Evolutionary conservation across 2,329 filamentous ascomycete species (phyloP), one percentile per base, ranked within the genome.

Genomic region (Triangularia verruculosa): DNA sequence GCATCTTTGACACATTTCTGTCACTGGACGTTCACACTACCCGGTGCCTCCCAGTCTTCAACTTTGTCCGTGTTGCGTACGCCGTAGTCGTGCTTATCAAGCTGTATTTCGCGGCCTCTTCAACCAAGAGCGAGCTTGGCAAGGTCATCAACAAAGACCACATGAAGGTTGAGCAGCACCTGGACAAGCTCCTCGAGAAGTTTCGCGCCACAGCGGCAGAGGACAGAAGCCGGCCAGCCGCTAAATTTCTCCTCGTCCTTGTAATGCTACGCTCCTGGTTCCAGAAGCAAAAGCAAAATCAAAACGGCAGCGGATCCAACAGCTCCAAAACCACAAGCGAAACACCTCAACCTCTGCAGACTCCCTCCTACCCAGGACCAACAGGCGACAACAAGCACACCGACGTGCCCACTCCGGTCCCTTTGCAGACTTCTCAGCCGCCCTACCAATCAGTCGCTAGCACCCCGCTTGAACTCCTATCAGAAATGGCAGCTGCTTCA

Each of bases 251-350:
- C 2, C 81, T 91, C 64, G 87, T 92, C 5, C 77, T 93, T 9
- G 79, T 83, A 57, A 89, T 92, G 86, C 77, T 93, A 25, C 85
- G 85, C 51, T 84, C 82, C 25, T 92, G 89, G 89, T 91, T 90
- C 72, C 74, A 83, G 71, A 79, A 86, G 68, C 80, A 83, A 64
- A 76, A 74, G 59, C 77, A 78, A 63, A 66, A 57, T 57, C 66
- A 65, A 13, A 64, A 55, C 9, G 56, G 58, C 32, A 59, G 22
- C 11, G 51, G 51, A 7, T 25, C 51, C 20, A 54, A 27, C 51
- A n/a, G 22, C 13, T 25, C 51, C 7, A 24, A 54, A 25, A 61
- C 28, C 27, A 32, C 27, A 24, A 43, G 24, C 24, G 43, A 58
- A 7, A 17, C 64, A 9, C 9, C 54, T 7, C 20, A 65, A 4